Conservation (phyloP, 177 flowering plant species). For the Vitis hybrid region DNA sequence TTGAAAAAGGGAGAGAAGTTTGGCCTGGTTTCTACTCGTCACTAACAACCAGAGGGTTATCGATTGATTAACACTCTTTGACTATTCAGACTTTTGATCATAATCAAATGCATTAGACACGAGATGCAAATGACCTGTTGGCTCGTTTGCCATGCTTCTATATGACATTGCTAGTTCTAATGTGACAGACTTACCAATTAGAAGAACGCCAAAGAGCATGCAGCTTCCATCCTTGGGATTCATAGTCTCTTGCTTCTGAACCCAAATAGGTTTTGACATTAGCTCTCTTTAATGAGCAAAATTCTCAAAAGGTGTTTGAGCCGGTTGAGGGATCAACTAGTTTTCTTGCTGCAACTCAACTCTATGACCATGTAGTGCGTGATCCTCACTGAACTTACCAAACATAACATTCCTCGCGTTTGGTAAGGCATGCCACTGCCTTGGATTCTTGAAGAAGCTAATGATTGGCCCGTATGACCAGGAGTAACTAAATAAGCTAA, state of each 20-base stretch:
- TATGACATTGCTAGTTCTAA: slow-evolving; percentile 25
- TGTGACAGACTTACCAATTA: slow-evolving; percentile 32
- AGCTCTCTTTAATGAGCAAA: slow-evolving; percentile 37
- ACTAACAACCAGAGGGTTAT: slow-evolving; percentile 20
- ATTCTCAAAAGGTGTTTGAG: slow-evolving; percentile 35
- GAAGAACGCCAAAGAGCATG: slow-evolving; percentile 76
- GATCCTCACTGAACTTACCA: slow-evolving; percentile 40
- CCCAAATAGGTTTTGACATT: slow-evolving; percentile 20
- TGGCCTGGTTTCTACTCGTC: slow-evolving; percentile 54
- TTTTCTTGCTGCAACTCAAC: slow-evolving; percentile 50
- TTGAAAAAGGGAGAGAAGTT: slow-evolving; percentile 28
- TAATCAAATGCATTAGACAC: slow-evolving; percentile 30
- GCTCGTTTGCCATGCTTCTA: slow-evolving; percentile 19
- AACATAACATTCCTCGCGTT: slow-evolving; percentile 35
- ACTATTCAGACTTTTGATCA: slow-evolving; percentile 52
- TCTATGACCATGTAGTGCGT: slow-evolving; percentile 37
- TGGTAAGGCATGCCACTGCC: slow-evolving; percentile 42
- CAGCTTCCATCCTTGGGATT: slow-evolving; percentile 65
- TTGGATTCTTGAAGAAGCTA: slow-evolving; percentile 4
- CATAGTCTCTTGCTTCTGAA: slow-evolving; percentile 30
- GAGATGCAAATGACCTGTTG: slow-evolving; percentile 18
- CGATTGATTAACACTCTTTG: slow-evolving; percentile 42
- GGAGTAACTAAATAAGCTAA: too few species aligned
- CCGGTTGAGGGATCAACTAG: slow-evolving; percentile 63
- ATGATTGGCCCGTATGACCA: too few species aligned